Conservation (phyloP, 1,139 yeast species). For the Barnettozyma hawaiiensis region DNA sequence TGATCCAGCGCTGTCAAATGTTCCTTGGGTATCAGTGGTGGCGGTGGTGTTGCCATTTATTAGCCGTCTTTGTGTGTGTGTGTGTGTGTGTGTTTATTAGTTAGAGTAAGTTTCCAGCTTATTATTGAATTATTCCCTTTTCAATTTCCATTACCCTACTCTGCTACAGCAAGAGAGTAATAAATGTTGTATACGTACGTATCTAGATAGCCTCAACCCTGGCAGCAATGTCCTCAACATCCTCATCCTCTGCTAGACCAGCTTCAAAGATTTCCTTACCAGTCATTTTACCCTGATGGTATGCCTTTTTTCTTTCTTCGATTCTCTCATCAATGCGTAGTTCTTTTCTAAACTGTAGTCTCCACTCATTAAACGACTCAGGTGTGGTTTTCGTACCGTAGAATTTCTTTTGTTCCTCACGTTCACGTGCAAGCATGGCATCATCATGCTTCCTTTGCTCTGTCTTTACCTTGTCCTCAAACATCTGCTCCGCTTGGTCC, state of each 20-base stretch:
- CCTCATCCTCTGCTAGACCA: conserved; percentile 71
- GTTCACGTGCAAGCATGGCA: conserved; percentile 51
- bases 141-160: neutral
- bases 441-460: conserved; percentile 56
- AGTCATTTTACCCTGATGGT: conserved; percentile 71
- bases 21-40: conserved; percentile 10
- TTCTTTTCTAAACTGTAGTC: conserved; percentile 52
- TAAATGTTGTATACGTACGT: neutral
- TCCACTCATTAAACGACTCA: conserved; percentile 69
- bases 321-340: conserved; percentile 53
- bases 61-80: no score
- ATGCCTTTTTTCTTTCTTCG: conserved; percentile 43
- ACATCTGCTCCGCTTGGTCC: conserved; percentile 69
- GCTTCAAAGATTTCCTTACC: conserved; percentile 87
- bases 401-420: conserved; percentile 70
- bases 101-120: no score
- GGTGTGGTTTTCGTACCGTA: conserved; percentile 73
- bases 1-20: conserved; percentile 26
- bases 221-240: conserved; percentile 32
- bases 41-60: no score
- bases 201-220: conserved; percentile 13
- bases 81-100: no score
- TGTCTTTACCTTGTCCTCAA: conserved; percentile 48
- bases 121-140: no score
- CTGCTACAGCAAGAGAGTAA: neutral